Evolutionary conservation across 2,329 filamentous ascomycete genomes (phyloP).

Genomic region (Fusarium transvaalense): DNA sequence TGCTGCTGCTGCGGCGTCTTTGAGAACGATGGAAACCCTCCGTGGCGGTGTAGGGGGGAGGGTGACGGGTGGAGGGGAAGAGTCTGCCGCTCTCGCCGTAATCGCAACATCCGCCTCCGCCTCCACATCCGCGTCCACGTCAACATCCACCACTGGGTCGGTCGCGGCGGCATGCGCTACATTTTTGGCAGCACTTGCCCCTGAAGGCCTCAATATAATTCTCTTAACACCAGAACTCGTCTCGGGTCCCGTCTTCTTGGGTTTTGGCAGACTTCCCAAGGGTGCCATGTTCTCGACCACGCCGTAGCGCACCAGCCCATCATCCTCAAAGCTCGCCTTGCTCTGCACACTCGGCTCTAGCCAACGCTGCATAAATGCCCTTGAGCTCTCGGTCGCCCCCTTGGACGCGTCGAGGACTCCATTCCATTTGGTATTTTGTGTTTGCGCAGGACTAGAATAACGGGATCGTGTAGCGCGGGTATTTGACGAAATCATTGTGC

Average conservation of each 20-base stretch:
- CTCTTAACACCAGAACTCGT: constrained; percentile 54
- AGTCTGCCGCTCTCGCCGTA: constrained; percentile 38
- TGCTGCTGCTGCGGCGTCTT: constrained; percentile 50
- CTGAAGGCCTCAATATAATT: constrained; percentile 61
- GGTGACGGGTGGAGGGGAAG: constrained; percentile 41
- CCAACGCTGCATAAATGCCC: constrained; percentile 68
- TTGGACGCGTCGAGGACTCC: constrained; percentile 56
- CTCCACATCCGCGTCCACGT: constrained; percentile 25
- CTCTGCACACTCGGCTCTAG: constrained; percentile 69
- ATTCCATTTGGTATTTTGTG: constrained; percentile 48
- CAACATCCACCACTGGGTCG: constrained; percentile 44
- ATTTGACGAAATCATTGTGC: constrained; percentile 57
- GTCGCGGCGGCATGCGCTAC: constrained; percentile 38
- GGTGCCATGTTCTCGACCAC: constrained; percentile 88
- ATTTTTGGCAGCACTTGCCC: constrained; percentile 47
- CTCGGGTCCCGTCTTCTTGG: constrained; percentile 54
- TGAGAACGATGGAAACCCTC: constrained; percentile 44
- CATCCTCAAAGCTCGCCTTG: constrained; percentile 82
- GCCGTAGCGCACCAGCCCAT: constrained; percentile 77
- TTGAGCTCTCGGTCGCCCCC: constrained; percentile 54
- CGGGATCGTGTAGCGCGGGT: constrained; percentile 67
- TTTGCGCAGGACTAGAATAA: constrained; percentile 66
- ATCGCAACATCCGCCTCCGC: constrained; percentile 42
- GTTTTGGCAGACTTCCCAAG: constrained; percentile 78
- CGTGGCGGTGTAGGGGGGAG: constrained; percentile 47